A percentile compares a stretch with the other conserved stretches of the same genome.
Evolutionary conservation across 257 asterid genomes (phyloP).

Genomic region (Hygrophila difformis): DNA sequence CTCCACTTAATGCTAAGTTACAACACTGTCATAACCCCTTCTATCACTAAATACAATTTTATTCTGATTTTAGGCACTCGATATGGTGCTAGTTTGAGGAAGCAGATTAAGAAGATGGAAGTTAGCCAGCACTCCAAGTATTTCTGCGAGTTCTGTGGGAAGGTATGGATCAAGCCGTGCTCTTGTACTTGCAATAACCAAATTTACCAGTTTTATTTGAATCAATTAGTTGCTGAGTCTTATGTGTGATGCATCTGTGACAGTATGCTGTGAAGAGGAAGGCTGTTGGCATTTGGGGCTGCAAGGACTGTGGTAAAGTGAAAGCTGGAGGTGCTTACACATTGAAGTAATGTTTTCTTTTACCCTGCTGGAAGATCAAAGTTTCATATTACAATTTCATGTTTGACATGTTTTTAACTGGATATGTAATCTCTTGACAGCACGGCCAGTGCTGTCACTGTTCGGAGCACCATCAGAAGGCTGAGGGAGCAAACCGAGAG

Average conservation of each 20-base stretch:
- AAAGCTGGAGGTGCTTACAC: slow-evolving; percentile 72
- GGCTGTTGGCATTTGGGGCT: slow-evolving; percentile 64
- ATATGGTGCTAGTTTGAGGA: slow-evolving; percentile 69
- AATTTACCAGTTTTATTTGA: background rate
- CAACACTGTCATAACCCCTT: no score
- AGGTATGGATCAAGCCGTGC: slow-evolving; percentile 19
- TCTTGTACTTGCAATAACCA: background rate
- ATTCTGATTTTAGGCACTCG: slow-evolving; percentile 57
- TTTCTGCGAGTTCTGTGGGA: slow-evolving; percentile 59
- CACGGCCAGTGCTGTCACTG: slow-evolving; percentile 69
- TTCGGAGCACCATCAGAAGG: slow-evolving; percentile 61
- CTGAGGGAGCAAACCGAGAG: slow-evolving; percentile 57
- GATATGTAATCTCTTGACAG: slow-evolving; percentile 21
- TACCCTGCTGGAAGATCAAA: background rate
- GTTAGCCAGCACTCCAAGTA: slow-evolving; percentile 61
- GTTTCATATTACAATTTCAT: background rate
- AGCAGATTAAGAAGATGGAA: slow-evolving; percentile 63
- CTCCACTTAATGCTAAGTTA: no score
- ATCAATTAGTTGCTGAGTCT: background rate
- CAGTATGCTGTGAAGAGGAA: slow-evolving; percentile 65
- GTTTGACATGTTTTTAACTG: background rate
- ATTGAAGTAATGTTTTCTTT: slow-evolving; percentile 25
- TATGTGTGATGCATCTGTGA: background rate
- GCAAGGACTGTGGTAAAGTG: slow-evolving; percentile 67
- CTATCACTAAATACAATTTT: no score